These are phyloP conservation scores for Aureobasidium vineae DNA, from an alignment of 2,329 filamentous ascomycete genomes.

Conservation along the genomic window DNA sequence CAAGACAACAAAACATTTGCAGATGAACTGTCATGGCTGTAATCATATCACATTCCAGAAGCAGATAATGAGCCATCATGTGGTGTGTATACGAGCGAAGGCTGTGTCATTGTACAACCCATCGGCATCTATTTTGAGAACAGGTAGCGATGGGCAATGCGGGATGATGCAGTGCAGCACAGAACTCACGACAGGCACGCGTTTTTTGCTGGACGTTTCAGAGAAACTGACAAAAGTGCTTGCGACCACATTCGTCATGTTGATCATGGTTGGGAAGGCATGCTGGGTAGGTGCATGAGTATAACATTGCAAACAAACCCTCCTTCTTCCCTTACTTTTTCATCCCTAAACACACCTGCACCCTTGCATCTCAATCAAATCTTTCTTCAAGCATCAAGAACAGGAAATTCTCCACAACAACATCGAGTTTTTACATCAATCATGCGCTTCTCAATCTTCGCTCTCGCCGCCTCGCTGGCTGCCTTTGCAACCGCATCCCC, in stretches of 20 bases:
- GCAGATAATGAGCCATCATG: neutral
- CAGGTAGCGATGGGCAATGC: neutral
- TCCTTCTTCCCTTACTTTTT: neutral
- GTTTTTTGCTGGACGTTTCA: constrained; percentile 12
- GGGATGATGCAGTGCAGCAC: constrained; percentile 20
- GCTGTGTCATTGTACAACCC: neutral
- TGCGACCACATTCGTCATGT: constrained; percentile 18
- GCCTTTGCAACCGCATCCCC: constrained; percentile 27
- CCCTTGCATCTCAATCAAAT: neutral
- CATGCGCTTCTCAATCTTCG: constrained; percentile 23
- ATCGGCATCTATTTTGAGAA: constrained; percentile 11
- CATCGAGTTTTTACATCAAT: neutral
- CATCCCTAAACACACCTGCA: neutral
- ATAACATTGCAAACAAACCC: neutral
- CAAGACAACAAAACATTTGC: neutral
- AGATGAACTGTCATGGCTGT: neutral
- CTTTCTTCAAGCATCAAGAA: neutral
- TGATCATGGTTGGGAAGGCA: constrained; percentile 3
- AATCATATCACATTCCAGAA: neutral
- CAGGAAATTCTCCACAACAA: neutral
- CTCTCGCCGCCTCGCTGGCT: constrained; percentile 20
- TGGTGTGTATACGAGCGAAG: neutral
- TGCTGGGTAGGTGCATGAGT: constrained; percentile 12
- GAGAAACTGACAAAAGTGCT: neutral
- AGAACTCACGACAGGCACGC: neutral